These are phyloP conservation scores for Vitis hybrid DNA, from an alignment of 177 flowering plant genomes.

Conservation along the genomic window DNA sequence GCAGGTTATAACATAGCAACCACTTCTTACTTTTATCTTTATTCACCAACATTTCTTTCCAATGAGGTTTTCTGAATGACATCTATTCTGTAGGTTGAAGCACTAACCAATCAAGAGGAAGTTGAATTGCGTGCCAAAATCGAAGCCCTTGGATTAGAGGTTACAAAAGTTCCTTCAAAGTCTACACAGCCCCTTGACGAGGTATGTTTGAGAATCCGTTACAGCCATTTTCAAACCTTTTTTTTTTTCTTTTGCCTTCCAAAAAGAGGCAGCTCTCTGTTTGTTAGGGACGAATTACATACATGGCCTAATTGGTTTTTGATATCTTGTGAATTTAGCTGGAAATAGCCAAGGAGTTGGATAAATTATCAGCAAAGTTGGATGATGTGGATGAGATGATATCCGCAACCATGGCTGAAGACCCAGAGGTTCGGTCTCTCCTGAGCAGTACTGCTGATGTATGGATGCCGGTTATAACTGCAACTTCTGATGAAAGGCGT, in stretches of 20 bases:
- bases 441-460: constrained; percentile 76
- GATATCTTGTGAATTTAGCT: constrained; percentile 28
- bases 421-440: constrained; percentile 76
- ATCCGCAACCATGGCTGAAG: constrained; percentile 77
- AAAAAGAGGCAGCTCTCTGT: too few relatives aligned
- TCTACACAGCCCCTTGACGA: constrained; percentile 62
- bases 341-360: constrained; percentile 87
- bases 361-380: constrained; percentile 75
- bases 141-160: constrained; percentile 79
- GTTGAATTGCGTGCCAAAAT: constrained; percentile 87
- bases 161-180: constrained; percentile 70
- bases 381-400: constrained; percentile 87
- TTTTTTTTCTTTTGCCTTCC: background rate
- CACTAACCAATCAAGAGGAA: constrained; percentile 79
- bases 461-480: constrained; percentile 97
- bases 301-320: background rate
- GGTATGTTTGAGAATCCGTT: constrained; percentile 29
- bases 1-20: background rate
- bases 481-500: constrained; percentile 73
- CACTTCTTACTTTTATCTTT: background rate
- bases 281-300: too few relatives aligned
- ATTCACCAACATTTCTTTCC: background rate
- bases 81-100: constrained; percentile 57
- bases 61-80: background rate
- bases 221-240: background rate